A percentile compares a stretch with the other conserved stretches of the same genome.
These are phyloP conservation scores for Aquilaria agallochum DNA, from an alignment of 441 rosid species.

Conservation along the genomic window DNA sequence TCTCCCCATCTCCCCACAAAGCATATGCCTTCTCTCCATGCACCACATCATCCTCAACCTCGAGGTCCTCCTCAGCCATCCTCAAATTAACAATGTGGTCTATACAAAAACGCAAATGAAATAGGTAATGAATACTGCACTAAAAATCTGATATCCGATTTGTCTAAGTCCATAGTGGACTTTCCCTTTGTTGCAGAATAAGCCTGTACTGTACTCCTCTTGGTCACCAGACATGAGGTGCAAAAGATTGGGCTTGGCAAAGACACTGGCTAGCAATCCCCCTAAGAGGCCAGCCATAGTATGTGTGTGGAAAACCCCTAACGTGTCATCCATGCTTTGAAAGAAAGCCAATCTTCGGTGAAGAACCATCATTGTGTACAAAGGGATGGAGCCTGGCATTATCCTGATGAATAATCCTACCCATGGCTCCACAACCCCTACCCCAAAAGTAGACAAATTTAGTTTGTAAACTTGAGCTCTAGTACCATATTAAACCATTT, in stretches of 20 bases:
- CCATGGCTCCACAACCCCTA: conserved; percentile 57
- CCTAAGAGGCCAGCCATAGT: no score
- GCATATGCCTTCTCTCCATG: no score
- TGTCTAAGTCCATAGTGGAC: conserved; percentile 27
- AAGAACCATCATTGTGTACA: no score
- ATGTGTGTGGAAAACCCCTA: no score
- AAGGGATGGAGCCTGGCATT: conserved; percentile 43
- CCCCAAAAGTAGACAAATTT: neutral
- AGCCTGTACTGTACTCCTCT: conserved; percentile 51
- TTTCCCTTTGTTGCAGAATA: conserved; percentile 23
- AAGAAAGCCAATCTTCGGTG: no score
- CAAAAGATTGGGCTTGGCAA: no score
- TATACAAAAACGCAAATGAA: conserved; percentile 27
- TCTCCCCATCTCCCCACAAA: conserved; percentile 46
- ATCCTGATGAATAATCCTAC: conserved; percentile 47
- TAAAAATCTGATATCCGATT: conserved; percentile 33
- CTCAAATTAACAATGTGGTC: no score
- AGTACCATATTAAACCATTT: no score
- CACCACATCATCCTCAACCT: no score
- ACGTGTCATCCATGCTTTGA: no score
- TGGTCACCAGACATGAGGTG: neutral
- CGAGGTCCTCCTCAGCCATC: no score
- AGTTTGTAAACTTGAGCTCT: neutral
- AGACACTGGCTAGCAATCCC: no score
- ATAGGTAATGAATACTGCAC: conserved; percentile 47